Base-by-base conservation (phyloP, 345 rosid species). In the Physaria fendleri region DNA sequence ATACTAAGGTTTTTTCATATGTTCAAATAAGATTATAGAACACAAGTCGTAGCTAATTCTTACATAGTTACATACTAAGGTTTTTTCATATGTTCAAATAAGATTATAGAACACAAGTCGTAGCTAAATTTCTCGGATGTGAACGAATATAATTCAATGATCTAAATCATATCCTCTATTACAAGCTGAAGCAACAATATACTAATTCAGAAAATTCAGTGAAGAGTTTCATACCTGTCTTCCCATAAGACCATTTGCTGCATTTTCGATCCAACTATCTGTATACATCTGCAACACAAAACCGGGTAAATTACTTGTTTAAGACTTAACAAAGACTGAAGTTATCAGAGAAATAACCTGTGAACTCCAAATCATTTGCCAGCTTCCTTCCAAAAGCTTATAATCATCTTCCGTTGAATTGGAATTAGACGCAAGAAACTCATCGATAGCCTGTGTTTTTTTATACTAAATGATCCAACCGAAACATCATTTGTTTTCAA, bases 331-430 rank as follows among this genome's bases (percentile, higher is more conserved):
- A 35, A 24, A 56, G 24, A 0, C 0, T 32, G 30, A 62, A 30
- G 64, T 29, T 29, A 56, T 58, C 3, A 33, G 30, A 45, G 7
- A 9, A 49, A 6, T 40, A 21, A 88, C 98, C 88, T 89, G 97
- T 27, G 99, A 93, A 77, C 97, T 93, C 97, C 99, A 93, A 47
- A 86, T 71, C 99, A 93, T 88, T 56, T 84, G 86, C 99, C 97
- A 93, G 58, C 78, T 89, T 61, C 99, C 99, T 12, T 88, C 95
- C 5, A 71, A 13, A 8, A 92, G 86, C 33, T 82, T 76, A n/a
- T 62, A 66, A 46, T 79, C 94, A 25, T 77, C 78, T 42, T 76
- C 52, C 21, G 3, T 28, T 1, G 42, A 33, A 15, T 65, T 65
- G 55, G 72, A 42, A 52, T 78, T 77, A 8, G 15, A 45, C 17